A percentile compares a stretch with the other conserved stretches of the same genome.
phyloP scores from a whole-genome alignment of 306 rosid genomes.

The Geum urbanum region DNA sequence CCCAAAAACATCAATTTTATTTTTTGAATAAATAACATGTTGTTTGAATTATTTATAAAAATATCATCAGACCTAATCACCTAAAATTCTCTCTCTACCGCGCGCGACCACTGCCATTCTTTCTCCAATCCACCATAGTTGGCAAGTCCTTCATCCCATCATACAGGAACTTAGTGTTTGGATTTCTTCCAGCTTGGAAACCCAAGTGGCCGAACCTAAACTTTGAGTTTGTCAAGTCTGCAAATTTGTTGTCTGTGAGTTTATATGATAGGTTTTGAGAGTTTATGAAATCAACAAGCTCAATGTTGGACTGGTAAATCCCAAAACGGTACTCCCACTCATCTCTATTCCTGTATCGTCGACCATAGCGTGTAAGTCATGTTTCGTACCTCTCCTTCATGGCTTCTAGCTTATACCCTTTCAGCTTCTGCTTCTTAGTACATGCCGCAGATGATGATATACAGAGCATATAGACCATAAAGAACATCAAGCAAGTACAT shows the following conservation, averaged over 20 bases:
- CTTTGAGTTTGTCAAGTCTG: slow-evolving; percentile 62
- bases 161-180: slow-evolving; percentile 29
- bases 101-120: slow-evolving; percentile 49
- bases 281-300: slow-evolving; percentile 46
- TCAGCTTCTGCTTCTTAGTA: slow-evolving; percentile 19
- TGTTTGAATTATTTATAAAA: too few species aligned
- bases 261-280: slow-evolving; percentile 51
- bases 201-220: slow-evolving; percentile 43
- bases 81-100: too few species aligned
- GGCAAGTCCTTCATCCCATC: slow-evolving; percentile 28
- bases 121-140: slow-evolving; percentile 61
- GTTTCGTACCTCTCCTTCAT: slow-evolving; percentile 47
- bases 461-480: slow-evolving; percentile 34
- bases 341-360: slow-evolving; percentile 31
- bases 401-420: slow-evolving; percentile 12
- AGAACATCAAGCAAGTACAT: slow-evolving; percentile 29
- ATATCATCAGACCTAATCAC: too few species aligned
- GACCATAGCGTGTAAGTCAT: slow-evolving; percentile 40
- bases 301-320: slow-evolving; percentile 49
- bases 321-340: slow-evolving; percentile 49
- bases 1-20: too few species aligned
- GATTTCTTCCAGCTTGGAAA: background rate
- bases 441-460: slow-evolving; percentile 29
- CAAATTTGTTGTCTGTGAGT: slow-evolving; percentile 57
- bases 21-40: too few species aligned